Percentiles rank a stretch among this genome's conserved stretches.
These are phyloP conservation scores for Debaryomyces nepalensis DNA, from an alignment of 1,139 yeast genomes.

Conservation along the genomic window DNA sequence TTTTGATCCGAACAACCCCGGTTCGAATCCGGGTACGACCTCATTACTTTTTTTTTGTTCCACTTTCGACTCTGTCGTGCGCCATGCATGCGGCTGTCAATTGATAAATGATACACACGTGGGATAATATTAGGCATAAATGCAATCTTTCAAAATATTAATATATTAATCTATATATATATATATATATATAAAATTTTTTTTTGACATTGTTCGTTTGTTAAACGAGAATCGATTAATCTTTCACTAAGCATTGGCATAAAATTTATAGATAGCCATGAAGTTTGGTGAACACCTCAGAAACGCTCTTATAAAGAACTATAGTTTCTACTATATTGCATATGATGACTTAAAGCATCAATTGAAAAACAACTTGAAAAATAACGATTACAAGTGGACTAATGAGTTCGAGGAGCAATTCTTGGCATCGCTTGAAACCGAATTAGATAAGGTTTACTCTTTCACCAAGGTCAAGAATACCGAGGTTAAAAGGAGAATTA, in stretches of 20 bases:
- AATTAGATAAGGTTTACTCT: slow-evolving; percentile 87
- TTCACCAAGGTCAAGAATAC: slow-evolving; percentile 87
- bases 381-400: slow-evolving; percentile 65
- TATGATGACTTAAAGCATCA: slow-evolving; percentile 89
- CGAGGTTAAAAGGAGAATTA: slow-evolving; percentile 81
- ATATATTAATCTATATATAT: neutral
- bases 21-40: slow-evolving; percentile 97
- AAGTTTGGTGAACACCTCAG: slow-evolving; percentile 80
- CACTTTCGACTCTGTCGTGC: too few relatives aligned
- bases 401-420: slow-evolving; percentile 81
- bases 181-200: neutral
- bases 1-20: slow-evolving; percentile 85
- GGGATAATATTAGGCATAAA: slow-evolving; percentile 7
- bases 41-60: slow-evolving; percentile 43
- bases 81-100: neutral
- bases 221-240: neutral
- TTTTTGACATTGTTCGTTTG: neutral
- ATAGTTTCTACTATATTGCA: slow-evolving; percentile 85
- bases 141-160: neutral
- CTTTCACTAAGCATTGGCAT: neutral
- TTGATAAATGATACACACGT: slow-evolving; percentile 5
- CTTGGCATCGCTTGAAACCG: slow-evolving; percentile 71
- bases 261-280: slow-evolving; percentile 37
- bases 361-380: slow-evolving; percentile 66
- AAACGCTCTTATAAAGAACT: slow-evolving; percentile 77